Conservation (phyloP, 1,139 yeast species). For the Geotrichum carabidarum region DNA sequence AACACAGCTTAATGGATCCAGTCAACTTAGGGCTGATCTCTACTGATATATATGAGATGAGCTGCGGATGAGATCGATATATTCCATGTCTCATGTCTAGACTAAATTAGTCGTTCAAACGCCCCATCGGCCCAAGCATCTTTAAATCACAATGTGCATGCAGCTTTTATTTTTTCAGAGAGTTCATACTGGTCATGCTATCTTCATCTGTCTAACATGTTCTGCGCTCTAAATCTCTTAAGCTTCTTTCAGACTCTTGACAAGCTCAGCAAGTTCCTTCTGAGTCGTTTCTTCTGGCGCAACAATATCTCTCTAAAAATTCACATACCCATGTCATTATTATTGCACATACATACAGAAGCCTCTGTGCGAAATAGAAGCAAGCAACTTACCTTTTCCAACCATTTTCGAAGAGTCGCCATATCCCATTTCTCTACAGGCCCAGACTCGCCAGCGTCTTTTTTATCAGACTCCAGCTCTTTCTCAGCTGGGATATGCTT, state of each 20-base stretch:
- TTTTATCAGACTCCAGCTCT: background rate
- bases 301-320: background rate
- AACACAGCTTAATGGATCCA: too few relatives aligned
- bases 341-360: background rate
- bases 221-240: background rate
- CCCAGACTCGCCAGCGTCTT: background rate
- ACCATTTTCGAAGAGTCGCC: background rate
- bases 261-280: slow-evolving; percentile 1
- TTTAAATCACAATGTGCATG: too few relatives aligned
- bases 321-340: background rate
- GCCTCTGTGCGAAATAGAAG: background rate
- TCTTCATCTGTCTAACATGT: too few relatives aligned
- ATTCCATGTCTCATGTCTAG: too few relatives aligned
- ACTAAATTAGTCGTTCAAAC: too few relatives aligned
- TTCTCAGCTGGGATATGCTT: background rate
- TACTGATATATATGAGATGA: too few relatives aligned
- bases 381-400: background rate
- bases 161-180: too few relatives aligned
- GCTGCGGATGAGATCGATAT: too few relatives aligned
- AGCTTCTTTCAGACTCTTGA: background rate
- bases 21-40: too few relatives aligned
- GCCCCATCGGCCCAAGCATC: too few relatives aligned
- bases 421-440: background rate
- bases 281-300: slow-evolving; percentile 5
- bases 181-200: too few relatives aligned